Conservation (phyloP, 2,329 filamentous ascomycete genomes). For the Alternaria sp. region DNA sequence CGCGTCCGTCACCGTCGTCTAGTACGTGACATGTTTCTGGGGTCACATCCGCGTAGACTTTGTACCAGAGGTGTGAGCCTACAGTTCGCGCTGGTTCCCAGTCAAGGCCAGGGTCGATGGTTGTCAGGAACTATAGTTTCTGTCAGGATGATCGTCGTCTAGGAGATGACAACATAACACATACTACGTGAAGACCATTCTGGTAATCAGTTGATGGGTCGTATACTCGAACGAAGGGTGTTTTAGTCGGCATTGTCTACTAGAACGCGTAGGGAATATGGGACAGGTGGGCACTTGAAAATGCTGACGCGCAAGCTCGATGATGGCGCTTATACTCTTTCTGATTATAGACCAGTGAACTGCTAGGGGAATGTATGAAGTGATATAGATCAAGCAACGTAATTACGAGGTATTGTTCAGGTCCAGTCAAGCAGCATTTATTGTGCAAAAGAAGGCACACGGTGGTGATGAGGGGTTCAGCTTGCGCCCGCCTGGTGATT, state of each 20-base stretch:
- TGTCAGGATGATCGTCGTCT: background rate
- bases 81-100: conserved; percentile 42
- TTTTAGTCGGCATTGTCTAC: conserved; percentile 11
- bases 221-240: conserved; percentile 30
- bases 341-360: background rate
- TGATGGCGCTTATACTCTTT: background rate
- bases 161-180: background rate
- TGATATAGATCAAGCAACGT: background rate
- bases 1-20: conserved; percentile 43
- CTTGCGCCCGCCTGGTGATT: background rate
- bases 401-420: background rate
- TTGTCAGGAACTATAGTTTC: conserved; percentile 32
- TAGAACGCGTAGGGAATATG: background rate
- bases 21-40: conserved; percentile 48
- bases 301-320: background rate
- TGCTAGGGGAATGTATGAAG: background rate
- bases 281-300: background rate
- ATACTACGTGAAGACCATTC: conserved; percentile 29
- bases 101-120: conserved; percentile 32
- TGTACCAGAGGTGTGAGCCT: conserved; percentile 46
- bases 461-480: conserved; percentile 1
- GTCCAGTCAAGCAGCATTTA: background rate
- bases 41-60: conserved; percentile 41
- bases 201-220: conserved; percentile 27
- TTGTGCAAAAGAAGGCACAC: background rate